These are phyloP conservation scores for Centella asiatica DNA, from an alignment of 129 eudicot genomes.

Conservation along the genomic window DNA sequence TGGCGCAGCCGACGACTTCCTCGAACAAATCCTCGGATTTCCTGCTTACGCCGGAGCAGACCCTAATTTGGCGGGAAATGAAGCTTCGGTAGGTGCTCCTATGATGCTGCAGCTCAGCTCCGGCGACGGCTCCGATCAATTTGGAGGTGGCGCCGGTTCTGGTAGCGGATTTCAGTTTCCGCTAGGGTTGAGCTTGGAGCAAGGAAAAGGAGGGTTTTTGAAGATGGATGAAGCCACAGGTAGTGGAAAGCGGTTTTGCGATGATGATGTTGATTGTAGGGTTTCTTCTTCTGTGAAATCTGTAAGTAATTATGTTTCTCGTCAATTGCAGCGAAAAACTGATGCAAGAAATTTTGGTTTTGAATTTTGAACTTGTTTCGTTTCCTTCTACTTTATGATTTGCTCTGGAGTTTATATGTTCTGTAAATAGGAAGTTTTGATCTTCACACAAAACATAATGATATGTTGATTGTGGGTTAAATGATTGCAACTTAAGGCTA, in stretches of 20 bases:
- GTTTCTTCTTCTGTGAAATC: constrained; percentile 36
- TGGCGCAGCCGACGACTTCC: constrained; percentile 71
- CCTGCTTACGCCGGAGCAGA: constrained; percentile 46
- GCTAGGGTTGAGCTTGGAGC: constrained; percentile 85
- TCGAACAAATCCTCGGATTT: constrained; percentile 79
- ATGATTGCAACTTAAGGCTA: background rate
- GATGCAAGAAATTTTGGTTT: background rate
- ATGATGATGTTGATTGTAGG: constrained; percentile 61
- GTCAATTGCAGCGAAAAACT: background rate
- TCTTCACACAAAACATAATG: no score
- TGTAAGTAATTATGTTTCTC: constrained; percentile 20
- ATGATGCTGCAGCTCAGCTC: constrained; percentile 91
- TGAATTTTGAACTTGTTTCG: no score
- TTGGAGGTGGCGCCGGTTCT: constrained; percentile 25
- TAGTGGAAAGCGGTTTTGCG: constrained; percentile 58
- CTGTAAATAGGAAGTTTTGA: no score
- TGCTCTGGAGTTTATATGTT: no score
- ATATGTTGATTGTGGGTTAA: no score
- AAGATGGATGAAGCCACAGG: constrained; percentile 52
- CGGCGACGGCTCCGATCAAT: constrained; percentile 43
- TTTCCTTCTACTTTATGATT: no score
- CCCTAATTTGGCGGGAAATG: constrained; percentile 56
- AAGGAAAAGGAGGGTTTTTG: constrained; percentile 52
- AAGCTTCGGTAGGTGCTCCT: constrained; percentile 28
- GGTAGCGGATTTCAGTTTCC: constrained; percentile 77